Conservation (phyloP, 225 moss, liverwort and hornwort species). For the Thuidium tamariscinum region DNA sequence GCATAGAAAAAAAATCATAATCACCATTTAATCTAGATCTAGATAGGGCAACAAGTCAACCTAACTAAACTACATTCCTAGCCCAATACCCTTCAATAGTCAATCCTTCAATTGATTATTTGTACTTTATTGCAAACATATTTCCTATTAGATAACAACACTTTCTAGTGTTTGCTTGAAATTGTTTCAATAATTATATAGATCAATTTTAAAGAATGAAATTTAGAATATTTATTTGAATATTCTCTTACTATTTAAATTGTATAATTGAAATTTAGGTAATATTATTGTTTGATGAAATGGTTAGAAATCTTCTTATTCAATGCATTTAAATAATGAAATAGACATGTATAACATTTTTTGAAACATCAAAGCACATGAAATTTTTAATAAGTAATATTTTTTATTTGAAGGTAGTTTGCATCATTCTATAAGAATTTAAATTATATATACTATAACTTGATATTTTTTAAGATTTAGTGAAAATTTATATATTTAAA, state of each 20-base stretch:
- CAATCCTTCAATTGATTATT: not conserved
- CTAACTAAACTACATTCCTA: not conserved
- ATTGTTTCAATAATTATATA: not conserved
- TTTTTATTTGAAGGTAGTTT: too few relatives aligned
- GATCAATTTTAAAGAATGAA: not conserved
- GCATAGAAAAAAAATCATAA: not conserved
- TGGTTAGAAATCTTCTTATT: not conserved
- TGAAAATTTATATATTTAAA: too few relatives aligned
- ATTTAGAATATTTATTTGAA: not conserved
- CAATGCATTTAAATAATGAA: not conserved
- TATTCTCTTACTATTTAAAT: not conserved
- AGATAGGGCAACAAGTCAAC: fast-evolving
- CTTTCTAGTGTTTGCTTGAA: not conserved
- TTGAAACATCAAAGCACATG: too few relatives aligned
- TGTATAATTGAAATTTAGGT: not conserved
- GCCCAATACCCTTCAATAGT: not conserved
- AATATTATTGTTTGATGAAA: not conserved
- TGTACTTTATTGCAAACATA: fast-evolving
- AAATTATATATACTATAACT: too few relatives aligned
- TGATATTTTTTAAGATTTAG: too few relatives aligned
- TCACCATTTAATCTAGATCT: fast-evolving
- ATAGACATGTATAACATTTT: too few relatives aligned
- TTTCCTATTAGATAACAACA: not conserved
- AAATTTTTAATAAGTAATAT: too few relatives aligned
- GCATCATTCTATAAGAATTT: too few relatives aligned